Evolutionary conservation across 2,329 filamentous ascomycete genomes (phyloP), one percentile per base, ranked within the genome.

Genomic region (Metarhizium brunneum): DNA sequence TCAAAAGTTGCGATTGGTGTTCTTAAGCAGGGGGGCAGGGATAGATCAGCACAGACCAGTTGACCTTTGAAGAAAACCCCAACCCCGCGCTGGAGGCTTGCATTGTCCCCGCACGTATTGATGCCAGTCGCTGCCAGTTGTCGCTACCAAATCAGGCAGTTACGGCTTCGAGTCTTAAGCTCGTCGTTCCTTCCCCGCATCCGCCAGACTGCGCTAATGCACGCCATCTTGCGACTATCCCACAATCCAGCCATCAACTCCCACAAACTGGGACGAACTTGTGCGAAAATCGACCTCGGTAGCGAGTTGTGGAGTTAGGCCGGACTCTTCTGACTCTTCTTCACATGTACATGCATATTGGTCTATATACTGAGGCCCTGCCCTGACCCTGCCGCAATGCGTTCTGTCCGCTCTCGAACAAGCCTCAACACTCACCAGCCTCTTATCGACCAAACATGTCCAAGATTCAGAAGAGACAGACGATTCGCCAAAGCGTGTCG

Each of bases 121-220:
- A 18, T 7, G 43, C 7, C 43, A 43, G n/a, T 6, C 13, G 25
- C 25, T 13, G 43, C 8, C 13, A 47, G 10, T 16, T 47, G 43
- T 25, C 13, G 20, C 40, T 43, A 14, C 43, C 43, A 47, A 47
- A 47, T 18, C 13, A 10, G 43, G 45, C 10, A 48, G 25, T 30
- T 20, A 29, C 18, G 14, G 25, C 45, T 30, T 30, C 13, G 45
- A 47, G 36, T 45, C 10, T 13, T 13, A 5, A 13, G 38, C 38
- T 16, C 11, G 38, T 51, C 53, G 36, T 35, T 45, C 30, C 53
- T 50, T 40, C 53, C 53, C 47, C 53, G 53, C 53, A 54, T 47
- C 53, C 30, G 13, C 13, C 47, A 13, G 16, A 25, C 53, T 18
- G 36, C 53, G 38, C 53, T 54, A 54, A 50, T 45, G 38, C 47